A percentile compares a stretch with the other conserved stretches of the same genome.
phyloP scores from a whole-genome alignment of 2,329 filamentous ascomycete species.

The Simplicillium aogashimaense region DNA sequence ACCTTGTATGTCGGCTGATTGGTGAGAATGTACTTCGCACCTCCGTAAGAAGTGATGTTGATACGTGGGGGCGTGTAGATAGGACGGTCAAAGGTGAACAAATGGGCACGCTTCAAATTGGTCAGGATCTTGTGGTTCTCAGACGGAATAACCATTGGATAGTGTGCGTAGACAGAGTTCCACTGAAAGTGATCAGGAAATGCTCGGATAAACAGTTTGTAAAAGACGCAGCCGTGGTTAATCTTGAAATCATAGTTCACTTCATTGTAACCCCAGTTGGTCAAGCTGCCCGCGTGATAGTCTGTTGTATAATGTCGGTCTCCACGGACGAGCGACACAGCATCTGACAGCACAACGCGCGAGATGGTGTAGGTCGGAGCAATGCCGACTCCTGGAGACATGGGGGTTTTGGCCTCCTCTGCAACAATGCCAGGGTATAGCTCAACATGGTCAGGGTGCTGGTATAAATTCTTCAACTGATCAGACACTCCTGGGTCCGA shows the following conservation, averaged over 20 bases:
- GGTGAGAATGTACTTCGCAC: slow-evolving; percentile 51
- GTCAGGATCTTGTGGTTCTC: slow-evolving; percentile 66
- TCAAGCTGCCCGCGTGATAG: slow-evolving; percentile 63
- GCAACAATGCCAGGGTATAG: slow-evolving; percentile 70
- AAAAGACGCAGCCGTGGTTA: slow-evolving; percentile 76
- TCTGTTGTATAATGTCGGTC: slow-evolving; percentile 75
- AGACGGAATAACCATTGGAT: slow-evolving; percentile 58
- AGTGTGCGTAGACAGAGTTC: slow-evolving; percentile 75
- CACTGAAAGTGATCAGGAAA: slow-evolving; percentile 72
- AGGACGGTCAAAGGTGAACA: slow-evolving; percentile 62
- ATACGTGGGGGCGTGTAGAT: slow-evolving; percentile 36
- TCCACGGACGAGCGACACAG: slow-evolving; percentile 67
- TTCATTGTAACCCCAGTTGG: slow-evolving; percentile 76
- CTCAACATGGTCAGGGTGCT: slow-evolving; percentile 71
- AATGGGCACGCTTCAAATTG: slow-evolving; percentile 52
- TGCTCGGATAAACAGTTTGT: slow-evolving; percentile 71
- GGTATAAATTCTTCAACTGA: slow-evolving; percentile 57
- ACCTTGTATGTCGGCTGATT: slow-evolving; percentile 53
- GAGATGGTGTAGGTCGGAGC: slow-evolving; percentile 69
- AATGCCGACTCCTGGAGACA: slow-evolving; percentile 66
- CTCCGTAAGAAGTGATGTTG: slow-evolving; percentile 50
- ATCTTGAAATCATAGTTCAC: slow-evolving; percentile 62
- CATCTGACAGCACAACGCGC: slow-evolving; percentile 66
- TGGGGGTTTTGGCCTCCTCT: slow-evolving; percentile 65
- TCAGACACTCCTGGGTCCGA: slow-evolving; percentile 62